Conservation (phyloP, 306 rosid genomes). For the Inga leiocalycina region DNA sequence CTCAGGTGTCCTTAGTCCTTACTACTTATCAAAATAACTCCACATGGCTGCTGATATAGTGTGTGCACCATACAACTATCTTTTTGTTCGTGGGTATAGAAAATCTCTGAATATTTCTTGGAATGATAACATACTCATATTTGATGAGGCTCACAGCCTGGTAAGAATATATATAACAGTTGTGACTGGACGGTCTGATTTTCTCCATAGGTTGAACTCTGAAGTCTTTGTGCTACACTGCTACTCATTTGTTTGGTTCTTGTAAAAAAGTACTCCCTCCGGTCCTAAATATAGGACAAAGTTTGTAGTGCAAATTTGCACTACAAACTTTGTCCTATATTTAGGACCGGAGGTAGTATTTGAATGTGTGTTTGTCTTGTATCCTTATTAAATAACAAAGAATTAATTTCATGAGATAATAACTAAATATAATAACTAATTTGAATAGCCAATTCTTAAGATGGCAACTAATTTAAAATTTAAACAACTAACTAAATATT, state of each 20-base stretch:
- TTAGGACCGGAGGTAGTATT: too few species aligned
- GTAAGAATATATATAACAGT: conserved; percentile 45
- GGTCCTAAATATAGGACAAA: too few species aligned
- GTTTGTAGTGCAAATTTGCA: too few species aligned
- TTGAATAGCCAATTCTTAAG: not conserved
- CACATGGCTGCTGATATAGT: conserved; percentile 81
- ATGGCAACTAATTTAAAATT: not conserved
- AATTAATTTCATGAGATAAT: not conserved
- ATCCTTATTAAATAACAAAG: not conserved
- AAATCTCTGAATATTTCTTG: conserved; percentile 58
- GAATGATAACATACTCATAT: conserved; percentile 81
- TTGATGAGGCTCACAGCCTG: conserved; percentile 98
- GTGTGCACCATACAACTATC: conserved; percentile 95
- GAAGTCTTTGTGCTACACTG: conserved; percentile 3
- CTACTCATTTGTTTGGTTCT: conserved; percentile 8
- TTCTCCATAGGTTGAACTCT: conserved; percentile 19
- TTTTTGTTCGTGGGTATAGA: conserved; percentile 72
- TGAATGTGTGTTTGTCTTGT: not conserved
- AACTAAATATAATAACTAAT: not conserved
- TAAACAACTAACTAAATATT: not conserved
- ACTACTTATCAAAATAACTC: conserved; percentile 83
- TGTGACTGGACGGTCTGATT: conserved; percentile 29
- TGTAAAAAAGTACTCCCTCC: too few species aligned
- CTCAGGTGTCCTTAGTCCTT: conserved; percentile 94
- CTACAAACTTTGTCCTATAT: too few species aligned